A percentile compares a stretch with the other conserved stretches of the same genome.
Evolutionary conservation across 108 stramenopile species (phyloP).

Genomic region (Aureococcus anophagefferens): DNA sequence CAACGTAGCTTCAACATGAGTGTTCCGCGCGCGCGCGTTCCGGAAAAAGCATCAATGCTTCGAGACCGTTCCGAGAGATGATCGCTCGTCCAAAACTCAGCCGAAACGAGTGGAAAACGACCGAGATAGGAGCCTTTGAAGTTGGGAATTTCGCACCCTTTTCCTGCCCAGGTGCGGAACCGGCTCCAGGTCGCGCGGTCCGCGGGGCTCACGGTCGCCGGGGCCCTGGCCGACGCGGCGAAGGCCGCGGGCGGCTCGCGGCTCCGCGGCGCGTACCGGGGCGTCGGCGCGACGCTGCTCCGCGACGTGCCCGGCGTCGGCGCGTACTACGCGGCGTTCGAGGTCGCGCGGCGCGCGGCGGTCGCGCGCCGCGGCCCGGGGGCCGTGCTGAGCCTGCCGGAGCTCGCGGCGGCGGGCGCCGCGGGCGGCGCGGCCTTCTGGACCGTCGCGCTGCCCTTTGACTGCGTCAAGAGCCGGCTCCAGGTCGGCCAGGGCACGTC

Average conservation of each 20-base stretch:
- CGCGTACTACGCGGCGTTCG: slow-evolving; percentile 9
- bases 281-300: slow-evolving; percentile 2
- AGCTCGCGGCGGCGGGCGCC: slow-evolving; percentile 7
- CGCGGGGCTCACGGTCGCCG: neutral
- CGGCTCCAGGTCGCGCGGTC: slow-evolving; percentile 19
- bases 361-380: no score
- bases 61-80: no score
- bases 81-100: no score
- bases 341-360: neutral
- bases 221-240: neutral
- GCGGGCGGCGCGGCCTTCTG: slow-evolving; percentile 20
- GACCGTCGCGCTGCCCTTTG: slow-evolving; percentile 20
- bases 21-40: no score
- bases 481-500: neutral
- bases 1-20: no score
- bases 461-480: slow-evolving; percentile 10
- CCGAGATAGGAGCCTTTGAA: no score
- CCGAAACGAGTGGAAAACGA: no score
- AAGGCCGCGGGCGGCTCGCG: no score
- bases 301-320: slow-evolving; percentile 20
- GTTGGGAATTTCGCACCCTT: no score
- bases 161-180: no score
- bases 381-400: no score
- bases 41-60: no score
- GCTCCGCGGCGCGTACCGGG: slow-evolving; percentile 4